A percentile compares a stretch with the other conserved stretches of the same genome.
Conservation (phyloP, 345 rosid species). For the Zanthoxylum bungeanum region DNA sequence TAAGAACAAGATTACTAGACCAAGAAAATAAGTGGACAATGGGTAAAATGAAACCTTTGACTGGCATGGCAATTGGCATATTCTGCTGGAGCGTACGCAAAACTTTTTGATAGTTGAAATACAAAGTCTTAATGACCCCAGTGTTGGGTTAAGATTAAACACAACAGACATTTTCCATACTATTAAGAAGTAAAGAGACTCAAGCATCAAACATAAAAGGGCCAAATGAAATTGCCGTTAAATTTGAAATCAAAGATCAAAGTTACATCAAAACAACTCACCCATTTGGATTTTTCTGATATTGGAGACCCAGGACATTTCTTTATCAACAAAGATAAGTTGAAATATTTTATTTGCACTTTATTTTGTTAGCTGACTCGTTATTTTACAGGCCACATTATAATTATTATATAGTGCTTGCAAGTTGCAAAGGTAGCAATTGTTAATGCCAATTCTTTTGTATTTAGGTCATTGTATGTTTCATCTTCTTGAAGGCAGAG, state of each 20-base stretch:
- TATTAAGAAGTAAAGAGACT: neutral
- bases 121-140: neutral
- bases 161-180: neutral
- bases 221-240: neutral
- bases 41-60: neutral
- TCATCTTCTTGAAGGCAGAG: slow-evolving; percentile 4
- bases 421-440: neutral
- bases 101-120: neutral
- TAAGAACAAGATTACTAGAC: neutral
- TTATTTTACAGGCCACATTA: neutral
- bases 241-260: neutral
- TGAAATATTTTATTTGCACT: slow-evolving; percentile 7
- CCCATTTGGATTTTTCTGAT: neutral
- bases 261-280: neutral
- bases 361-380: neutral
- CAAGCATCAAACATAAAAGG: neutral
- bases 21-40: neutral
- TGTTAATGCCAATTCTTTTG: neutral
- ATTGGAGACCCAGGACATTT: neutral
- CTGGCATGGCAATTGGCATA: neutral
- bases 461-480: neutral
- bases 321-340: neutral
- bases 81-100: neutral
- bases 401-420: neutral
- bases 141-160: neutral